Percentiles rank a stretch among this genome's conserved stretches.
Evolutionary conservation across 2,329 filamentous ascomycete species (phyloP).

Genomic region (Fusarium buxicola): DNA sequence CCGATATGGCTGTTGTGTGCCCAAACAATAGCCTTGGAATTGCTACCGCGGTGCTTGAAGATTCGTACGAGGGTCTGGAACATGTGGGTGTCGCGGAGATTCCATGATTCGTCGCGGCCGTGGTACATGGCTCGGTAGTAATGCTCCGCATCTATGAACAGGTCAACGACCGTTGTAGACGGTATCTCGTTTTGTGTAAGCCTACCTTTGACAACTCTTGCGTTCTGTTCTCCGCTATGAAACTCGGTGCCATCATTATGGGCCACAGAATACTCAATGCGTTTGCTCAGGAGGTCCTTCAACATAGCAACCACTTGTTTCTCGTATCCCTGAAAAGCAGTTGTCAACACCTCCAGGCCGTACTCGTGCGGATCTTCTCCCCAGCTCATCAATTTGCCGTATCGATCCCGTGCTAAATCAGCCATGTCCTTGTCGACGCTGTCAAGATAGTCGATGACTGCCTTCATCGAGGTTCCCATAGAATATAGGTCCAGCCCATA

Average conservation of each 20-base stretch:
- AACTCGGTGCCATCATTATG: slow-evolving; percentile 18
- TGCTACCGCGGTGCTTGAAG: slow-evolving; percentile 21
- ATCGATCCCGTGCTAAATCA: slow-evolving; percentile 21
- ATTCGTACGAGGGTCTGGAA: slow-evolving; percentile 26
- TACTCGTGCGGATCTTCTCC: slow-evolving; percentile 28
- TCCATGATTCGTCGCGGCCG: slow-evolving; percentile 28
- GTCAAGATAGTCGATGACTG: slow-evolving; percentile 25
- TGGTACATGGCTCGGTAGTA: slow-evolving; percentile 34
- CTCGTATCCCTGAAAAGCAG: slow-evolving; percentile 27
- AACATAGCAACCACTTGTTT: slow-evolving; percentile 20
- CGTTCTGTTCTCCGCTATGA: slow-evolving; percentile 30
- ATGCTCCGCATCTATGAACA: slow-evolving; percentile 22
- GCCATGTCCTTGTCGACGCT: slow-evolving; percentile 33
- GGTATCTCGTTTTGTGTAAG: no score
- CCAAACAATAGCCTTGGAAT: slow-evolving; percentile 31
- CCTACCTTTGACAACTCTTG: slow-evolving; percentile 25
- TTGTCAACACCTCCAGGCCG: slow-evolving; percentile 25
- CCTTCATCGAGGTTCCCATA: slow-evolving; percentile 27
- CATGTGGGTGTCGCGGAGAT: slow-evolving; percentile 32
- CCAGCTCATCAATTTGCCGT: slow-evolving; percentile 26
- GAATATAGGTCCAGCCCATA: slow-evolving; percentile 32
- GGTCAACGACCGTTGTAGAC: neutral
- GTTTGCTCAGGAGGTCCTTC: slow-evolving; percentile 16
- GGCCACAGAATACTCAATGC: slow-evolving; percentile 19
- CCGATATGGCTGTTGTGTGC: slow-evolving; percentile 33